These are phyloP conservation scores for Nepenthes gracilis DNA, from an alignment of 148 eudicot species.

Conservation along the genomic window DNA sequence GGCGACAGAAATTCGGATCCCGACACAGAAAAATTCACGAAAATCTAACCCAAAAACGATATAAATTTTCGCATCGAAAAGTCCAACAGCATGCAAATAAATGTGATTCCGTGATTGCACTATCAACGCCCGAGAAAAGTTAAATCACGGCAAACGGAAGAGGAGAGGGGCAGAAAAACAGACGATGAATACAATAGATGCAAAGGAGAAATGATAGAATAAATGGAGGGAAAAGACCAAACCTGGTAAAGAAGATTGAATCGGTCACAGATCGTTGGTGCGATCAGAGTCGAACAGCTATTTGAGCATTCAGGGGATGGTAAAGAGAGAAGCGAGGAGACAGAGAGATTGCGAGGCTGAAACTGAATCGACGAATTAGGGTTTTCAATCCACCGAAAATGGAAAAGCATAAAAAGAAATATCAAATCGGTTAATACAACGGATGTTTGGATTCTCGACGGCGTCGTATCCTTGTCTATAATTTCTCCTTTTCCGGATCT, in stretches of 20 bases:
- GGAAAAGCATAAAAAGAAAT: not conserved
- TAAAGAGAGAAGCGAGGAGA: not conserved
- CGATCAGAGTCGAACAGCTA: constrained; percentile 9
- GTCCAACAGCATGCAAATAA: too few species aligned
- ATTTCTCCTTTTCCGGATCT: too few species aligned
- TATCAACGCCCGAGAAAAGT: not conserved
- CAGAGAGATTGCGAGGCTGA: constrained; percentile 1
- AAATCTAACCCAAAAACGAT: too few species aligned
- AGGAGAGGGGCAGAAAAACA: not conserved
- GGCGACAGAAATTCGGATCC: too few species aligned
- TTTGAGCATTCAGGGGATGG: constrained; percentile 5
- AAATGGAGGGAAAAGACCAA: constrained; percentile 3
- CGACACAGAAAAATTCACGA: too few species aligned
- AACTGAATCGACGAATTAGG: constrained; percentile 12
- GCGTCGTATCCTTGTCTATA: too few species aligned
- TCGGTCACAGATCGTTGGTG: constrained; percentile 9
- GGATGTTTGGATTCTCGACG: too few species aligned
- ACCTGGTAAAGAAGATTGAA: constrained; percentile 15
- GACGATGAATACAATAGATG: not conserved
- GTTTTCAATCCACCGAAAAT: constrained; percentile 5
- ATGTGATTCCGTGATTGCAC: not conserved
- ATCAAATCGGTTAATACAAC: not conserved
- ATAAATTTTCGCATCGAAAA: too few species aligned
- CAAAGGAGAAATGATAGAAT: not conserved
- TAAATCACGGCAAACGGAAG: not conserved